Evolutionary conservation across 2,329 filamentous ascomycete genomes (phyloP).

Genomic region (Xylariales sp.): DNA sequence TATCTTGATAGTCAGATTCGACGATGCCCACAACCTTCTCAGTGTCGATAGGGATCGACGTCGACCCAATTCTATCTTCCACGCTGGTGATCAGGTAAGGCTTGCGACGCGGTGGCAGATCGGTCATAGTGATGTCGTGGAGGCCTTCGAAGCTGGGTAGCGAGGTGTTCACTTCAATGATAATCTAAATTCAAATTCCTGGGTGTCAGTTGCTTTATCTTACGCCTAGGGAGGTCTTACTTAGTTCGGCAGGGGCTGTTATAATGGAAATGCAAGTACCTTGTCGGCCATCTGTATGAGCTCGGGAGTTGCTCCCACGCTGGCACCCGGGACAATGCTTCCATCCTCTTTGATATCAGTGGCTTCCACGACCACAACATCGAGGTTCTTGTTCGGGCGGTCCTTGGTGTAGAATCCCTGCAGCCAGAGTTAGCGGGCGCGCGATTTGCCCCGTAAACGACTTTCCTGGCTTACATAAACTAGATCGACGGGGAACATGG

Average conservation of each 20-base stretch:
- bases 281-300: constrained; percentile 89
- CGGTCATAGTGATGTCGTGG: constrained; percentile 88
- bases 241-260: too few species aligned
- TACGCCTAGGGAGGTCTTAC: neutral
- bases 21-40: constrained; percentile 81
- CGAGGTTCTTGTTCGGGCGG: constrained; percentile 67
- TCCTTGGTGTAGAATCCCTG: constrained; percentile 81
- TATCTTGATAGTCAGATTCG: constrained; percentile 79
- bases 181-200: constrained; percentile 52
- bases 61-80: constrained; percentile 81
- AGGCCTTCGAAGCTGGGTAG: constrained; percentile 81
- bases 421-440: too few species aligned
- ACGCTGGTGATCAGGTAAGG: constrained; percentile 82
- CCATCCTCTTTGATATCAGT: constrained; percentile 85
- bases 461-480: constrained; percentile 71
- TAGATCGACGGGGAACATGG: constrained; percentile 85
- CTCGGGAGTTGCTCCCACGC: constrained; percentile 80
- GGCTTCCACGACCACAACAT: constrained; percentile 82
- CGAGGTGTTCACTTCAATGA: constrained; percentile 88
- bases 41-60: constrained; percentile 78
- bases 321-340: constrained; percentile 82
- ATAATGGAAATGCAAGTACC: too few species aligned
- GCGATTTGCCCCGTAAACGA: too few species aligned
- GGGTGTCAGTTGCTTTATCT: neutral
- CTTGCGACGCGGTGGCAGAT: constrained; percentile 74